phyloP scores from a whole-genome alignment of 805 yeast species.

The Teunomyces atbi region DNA sequence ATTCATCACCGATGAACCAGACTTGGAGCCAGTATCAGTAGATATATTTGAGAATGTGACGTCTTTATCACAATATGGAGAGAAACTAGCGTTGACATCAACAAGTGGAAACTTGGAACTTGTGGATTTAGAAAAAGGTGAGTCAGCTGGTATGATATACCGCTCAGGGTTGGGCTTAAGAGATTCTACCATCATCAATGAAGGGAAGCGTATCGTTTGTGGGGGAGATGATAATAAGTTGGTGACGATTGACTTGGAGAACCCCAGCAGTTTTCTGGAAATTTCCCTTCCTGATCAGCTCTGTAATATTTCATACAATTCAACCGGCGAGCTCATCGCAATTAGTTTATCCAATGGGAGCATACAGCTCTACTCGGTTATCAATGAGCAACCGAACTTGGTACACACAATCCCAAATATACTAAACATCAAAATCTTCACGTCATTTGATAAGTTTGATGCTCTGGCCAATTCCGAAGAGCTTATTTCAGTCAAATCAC shows the following conservation, averaged over 20 bases:
- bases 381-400: constrained; percentile 54
- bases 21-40: constrained; percentile 59
- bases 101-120: constrained; percentile 44
- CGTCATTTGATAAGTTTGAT: constrained; percentile 35
- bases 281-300: constrained; percentile 53
- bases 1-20: constrained; percentile 45
- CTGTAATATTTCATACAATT: constrained; percentile 53
- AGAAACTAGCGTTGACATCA: constrained; percentile 33
- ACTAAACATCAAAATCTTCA: constrained; percentile 36
- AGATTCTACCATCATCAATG: constrained; percentile 57
- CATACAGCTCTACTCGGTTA: constrained; percentile 52
- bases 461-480: constrained; percentile 44
- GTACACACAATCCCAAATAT: constrained; percentile 43
- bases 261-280: constrained; percentile 27
- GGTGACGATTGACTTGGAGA: constrained; percentile 42
- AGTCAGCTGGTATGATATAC: constrained; percentile 36
- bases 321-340: constrained; percentile 55
- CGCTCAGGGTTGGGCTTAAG: constrained; percentile 49
- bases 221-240: constrained; percentile 70
- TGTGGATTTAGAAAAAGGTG: constrained; percentile 29
- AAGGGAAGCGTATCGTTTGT: constrained; percentile 54
- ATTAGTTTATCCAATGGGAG: constrained; percentile 61
- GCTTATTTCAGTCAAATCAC: constrained; percentile 51
- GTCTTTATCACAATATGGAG: constrained; percentile 28
- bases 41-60: constrained; percentile 51